A percentile compares a stretch with the other conserved stretches of the same genome.
Conservation (phyloP, 352 stramenopile species). For the Phytophthora constricta region DNA sequence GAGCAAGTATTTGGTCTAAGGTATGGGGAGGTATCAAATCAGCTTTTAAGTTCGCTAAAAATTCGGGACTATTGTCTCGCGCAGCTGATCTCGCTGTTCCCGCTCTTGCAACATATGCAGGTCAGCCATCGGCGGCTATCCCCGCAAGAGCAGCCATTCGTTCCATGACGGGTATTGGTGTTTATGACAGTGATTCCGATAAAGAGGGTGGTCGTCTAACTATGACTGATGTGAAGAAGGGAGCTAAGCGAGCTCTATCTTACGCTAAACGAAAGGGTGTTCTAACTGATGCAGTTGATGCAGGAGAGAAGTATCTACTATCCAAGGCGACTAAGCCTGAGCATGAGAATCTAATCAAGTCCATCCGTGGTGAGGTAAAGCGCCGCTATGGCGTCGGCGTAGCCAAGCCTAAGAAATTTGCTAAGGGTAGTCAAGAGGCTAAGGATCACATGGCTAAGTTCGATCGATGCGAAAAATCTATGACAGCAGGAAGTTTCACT, state of each 20-base stretch:
- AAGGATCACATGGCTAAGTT: conserved; percentile 1
- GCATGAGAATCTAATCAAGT: not conserved
- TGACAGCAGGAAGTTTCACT: too few relatives aligned
- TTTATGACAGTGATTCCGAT: not conserved
- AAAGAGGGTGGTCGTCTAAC: not conserved
- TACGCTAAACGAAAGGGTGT: conserved; percentile 1
- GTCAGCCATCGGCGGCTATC: not conserved
- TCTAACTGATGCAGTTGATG: not conserved
- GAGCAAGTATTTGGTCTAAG: too few relatives aligned
- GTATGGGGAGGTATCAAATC: not conserved
- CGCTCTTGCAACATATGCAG: too few relatives aligned
- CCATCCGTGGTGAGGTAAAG: too few relatives aligned
- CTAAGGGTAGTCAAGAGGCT: not conserved
- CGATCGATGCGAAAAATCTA: not conserved
- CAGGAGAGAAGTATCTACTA: not conserved
- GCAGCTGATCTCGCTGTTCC: too few relatives aligned
- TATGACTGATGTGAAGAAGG: not conserved
- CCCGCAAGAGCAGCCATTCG: too few relatives aligned
- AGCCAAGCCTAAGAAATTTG: not conserved
- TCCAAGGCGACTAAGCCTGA: not conserved
- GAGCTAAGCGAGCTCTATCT: not conserved
- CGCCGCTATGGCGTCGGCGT: not conserved
- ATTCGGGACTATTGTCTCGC: too few relatives aligned
- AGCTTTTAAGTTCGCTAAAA: too few relatives aligned
- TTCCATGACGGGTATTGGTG: too few relatives aligned